Evolutionary conservation across 2,329 filamentous ascomycete species (phyloP).

Genomic region (Phialophora chinensis): DNA sequence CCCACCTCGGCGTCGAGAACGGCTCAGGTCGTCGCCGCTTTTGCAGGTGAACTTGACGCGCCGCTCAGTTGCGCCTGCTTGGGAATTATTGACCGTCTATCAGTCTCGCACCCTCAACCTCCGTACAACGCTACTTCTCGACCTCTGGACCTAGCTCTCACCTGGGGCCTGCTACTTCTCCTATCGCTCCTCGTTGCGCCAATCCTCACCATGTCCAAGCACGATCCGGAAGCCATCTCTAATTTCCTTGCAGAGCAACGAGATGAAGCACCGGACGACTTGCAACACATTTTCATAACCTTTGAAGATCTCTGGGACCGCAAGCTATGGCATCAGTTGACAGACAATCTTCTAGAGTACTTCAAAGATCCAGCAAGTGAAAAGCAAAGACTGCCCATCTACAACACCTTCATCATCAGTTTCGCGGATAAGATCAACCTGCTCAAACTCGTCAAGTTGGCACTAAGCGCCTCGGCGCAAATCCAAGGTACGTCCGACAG

Average conservation of each 20-base stretch:
- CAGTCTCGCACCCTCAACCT: not conserved
- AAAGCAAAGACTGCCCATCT: slow-evolving; percentile 84
- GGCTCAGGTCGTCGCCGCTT: not conserved
- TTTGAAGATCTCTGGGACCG: slow-evolving; percentile 98
- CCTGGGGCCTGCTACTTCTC: not conserved
- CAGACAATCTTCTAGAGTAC: slow-evolving; percentile 83
- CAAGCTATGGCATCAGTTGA: slow-evolving; percentile 99
- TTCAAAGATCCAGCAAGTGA: slow-evolving; percentile 83
- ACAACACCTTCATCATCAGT: slow-evolving; percentile 91
- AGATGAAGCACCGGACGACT: slow-evolving; percentile 82
- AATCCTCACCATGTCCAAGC: slow-evolving; percentile 12
- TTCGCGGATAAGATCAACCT: slow-evolving; percentile 99
- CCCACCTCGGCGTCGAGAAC: not conserved
- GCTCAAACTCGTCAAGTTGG: slow-evolving; percentile 91
- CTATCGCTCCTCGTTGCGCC: not conserved
- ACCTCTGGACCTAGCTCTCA: not conserved
- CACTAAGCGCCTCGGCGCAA: slow-evolving; percentile 83
- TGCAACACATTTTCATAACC: slow-evolving; percentile 84
- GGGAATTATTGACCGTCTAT: not conserved
- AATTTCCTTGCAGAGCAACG: slow-evolving; percentile 92
- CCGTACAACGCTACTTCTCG: not conserved
- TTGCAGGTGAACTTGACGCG: slow-evolving; percentile 6
- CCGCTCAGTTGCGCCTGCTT: slow-evolving; percentile 14
- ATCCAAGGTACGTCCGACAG: slow-evolving; percentile 67
- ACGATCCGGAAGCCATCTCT: slow-evolving; percentile 64